A percentile compares a stretch with the other conserved stretches of the same genome.
phyloP scores from a whole-genome alignment of 75 land plant species.

The Selaginella tamariscina region DNA sequence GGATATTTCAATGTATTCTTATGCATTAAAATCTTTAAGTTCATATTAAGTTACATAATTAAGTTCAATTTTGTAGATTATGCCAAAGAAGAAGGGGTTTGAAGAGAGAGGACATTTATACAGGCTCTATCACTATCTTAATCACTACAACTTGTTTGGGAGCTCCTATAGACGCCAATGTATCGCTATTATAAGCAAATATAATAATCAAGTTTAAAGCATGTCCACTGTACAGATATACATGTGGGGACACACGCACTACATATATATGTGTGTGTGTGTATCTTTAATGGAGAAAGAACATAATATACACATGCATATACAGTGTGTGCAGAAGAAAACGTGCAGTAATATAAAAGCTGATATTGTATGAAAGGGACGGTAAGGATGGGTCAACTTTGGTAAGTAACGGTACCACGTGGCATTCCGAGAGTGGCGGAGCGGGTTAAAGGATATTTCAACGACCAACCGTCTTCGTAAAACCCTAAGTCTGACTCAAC shows the following conservation, averaged over 20 bases:
- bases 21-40: background rate
- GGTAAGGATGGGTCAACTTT: no score
- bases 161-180: conserved; percentile 84
- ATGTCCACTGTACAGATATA: no score
- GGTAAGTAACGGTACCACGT: background rate
- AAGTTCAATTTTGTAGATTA: background rate
- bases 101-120: background rate
- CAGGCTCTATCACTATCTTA: conserved; percentile 8
- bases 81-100: conserved; percentile 11
- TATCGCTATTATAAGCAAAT: conserved; percentile 44
- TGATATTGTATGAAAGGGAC: no score
- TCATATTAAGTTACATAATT: background rate
- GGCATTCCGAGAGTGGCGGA: background rate
- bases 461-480: background rate
- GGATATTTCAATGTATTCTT: background rate
- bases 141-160: conserved; percentile 11
- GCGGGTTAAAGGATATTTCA: background rate
- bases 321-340: no score
- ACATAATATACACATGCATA: no score
- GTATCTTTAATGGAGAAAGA: no score
- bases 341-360: no score
- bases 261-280: no score
- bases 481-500: background rate
- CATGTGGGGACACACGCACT: no score
- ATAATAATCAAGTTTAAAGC: background rate